Conservation (phyloP, 306 rosid species). For the Dryas drummondii region DNA sequence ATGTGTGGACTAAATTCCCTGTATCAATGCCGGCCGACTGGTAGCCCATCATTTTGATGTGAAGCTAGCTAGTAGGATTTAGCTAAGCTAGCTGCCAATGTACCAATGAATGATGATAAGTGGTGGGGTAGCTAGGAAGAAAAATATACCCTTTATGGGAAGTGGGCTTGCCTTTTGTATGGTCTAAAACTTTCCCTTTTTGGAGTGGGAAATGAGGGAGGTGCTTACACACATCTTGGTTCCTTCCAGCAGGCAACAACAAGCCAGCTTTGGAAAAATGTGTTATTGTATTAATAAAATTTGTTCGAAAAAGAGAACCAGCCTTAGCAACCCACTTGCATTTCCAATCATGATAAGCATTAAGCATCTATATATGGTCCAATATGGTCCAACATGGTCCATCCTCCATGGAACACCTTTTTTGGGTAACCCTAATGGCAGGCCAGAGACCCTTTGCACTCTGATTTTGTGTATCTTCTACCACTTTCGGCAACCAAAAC, state of each 20-base stretch:
- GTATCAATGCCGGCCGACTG: too few relatives aligned
- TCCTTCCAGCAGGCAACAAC: slow-evolving; percentile 21
- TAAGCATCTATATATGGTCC: slow-evolving; percentile 27
- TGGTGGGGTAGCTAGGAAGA: slow-evolving; percentile 35
- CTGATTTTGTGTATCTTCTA: slow-evolving; percentile 13
- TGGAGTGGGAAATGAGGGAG: slow-evolving; percentile 34
- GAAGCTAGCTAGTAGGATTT: not conserved
- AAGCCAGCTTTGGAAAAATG: not conserved
- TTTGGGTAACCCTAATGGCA: slow-evolving; percentile 17
- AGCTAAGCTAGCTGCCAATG: not conserved
- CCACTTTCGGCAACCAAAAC: slow-evolving; percentile 41
- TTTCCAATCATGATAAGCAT: slow-evolving; percentile 32
- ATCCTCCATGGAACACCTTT: slow-evolving; percentile 17
- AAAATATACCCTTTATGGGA: slow-evolving; percentile 38
- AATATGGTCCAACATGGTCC: not conserved
- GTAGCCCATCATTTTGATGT: too few relatives aligned
- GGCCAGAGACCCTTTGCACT: slow-evolving; percentile 21
- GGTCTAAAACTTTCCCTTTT: slow-evolving; percentile 42
- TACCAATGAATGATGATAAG: slow-evolving; percentile 7
- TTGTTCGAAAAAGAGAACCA: slow-evolving; percentile 21
- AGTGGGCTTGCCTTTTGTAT: slow-evolving; percentile 18
- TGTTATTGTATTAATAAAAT: not conserved
- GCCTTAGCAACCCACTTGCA: slow-evolving; percentile 20
- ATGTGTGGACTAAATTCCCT: too few relatives aligned
- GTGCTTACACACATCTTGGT: slow-evolving; percentile 30